Conservation (phyloP, 2,329 filamentous ascomycete species). For the Blastomyces gilchristii region DNA sequence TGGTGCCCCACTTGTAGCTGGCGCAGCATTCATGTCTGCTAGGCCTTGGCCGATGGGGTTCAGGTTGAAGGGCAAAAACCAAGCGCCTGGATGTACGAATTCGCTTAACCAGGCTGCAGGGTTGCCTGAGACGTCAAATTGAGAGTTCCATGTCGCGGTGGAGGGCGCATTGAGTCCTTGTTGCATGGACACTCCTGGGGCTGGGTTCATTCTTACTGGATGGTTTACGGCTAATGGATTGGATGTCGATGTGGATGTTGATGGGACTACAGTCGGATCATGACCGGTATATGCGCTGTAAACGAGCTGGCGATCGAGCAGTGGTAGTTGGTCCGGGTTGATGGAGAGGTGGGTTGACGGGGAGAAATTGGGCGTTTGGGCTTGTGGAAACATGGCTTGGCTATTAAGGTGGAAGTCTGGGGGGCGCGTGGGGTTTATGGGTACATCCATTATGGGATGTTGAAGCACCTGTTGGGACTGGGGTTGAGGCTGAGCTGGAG, state of each 20-base stretch:
- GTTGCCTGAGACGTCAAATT: slow-evolving; percentile 26
- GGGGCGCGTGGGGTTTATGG: slow-evolving; percentile 6
- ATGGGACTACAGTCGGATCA: slow-evolving; percentile 32
- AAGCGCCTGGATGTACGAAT: slow-evolving; percentile 50
- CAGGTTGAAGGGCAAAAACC: slow-evolving; percentile 91
- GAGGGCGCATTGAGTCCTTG: slow-evolving; percentile 18
- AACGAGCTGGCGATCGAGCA: slow-evolving; percentile 65
- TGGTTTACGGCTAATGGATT: neutral
- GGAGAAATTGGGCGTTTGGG: slow-evolving; percentile 22
- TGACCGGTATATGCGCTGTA: slow-evolving; percentile 59
- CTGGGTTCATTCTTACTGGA: neutral
- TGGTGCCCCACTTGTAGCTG: neutral
- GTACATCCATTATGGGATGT: slow-evolving; percentile 18
- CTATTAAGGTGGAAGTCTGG: slow-evolving; percentile 30
- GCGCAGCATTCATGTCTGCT: slow-evolving; percentile 10
- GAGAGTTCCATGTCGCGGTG: slow-evolving; percentile 27
- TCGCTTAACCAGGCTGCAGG: slow-evolving; percentile 23
- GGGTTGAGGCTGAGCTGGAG: slow-evolving; percentile 4
- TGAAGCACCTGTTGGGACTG: slow-evolving; percentile 14
- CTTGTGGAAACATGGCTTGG: slow-evolving; percentile 25
- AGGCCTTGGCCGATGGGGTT: slow-evolving; percentile 44
- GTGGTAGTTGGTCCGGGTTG: slow-evolving; percentile 44
- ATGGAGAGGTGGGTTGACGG: slow-evolving; percentile 30
- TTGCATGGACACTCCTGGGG: slow-evolving; percentile 2
- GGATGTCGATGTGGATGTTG: slow-evolving; percentile 1